Conservation (phyloP, 1,139 yeast species). For the Pichia sp. region DNA sequence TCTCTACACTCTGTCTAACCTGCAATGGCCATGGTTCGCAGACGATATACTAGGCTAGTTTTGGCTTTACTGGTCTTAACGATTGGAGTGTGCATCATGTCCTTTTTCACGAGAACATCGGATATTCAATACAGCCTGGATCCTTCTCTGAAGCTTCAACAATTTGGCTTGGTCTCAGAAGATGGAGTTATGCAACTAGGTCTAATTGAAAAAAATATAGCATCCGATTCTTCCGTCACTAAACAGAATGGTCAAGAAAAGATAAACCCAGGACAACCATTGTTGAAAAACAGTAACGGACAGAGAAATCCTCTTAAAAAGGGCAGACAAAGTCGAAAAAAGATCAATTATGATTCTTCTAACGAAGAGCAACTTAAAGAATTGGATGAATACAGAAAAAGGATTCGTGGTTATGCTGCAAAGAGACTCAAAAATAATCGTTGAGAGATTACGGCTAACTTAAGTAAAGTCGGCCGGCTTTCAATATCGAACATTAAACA, state of each 20-base stretch:
- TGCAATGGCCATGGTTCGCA: neutral
- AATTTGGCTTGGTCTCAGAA: conserved; percentile 10
- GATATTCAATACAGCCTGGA: neutral
- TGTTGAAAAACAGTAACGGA: neutral
- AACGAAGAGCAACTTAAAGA: neutral
- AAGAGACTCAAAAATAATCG: neutral
- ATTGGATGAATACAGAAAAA: neutral
- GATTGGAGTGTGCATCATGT: neutral
- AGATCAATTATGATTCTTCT: neutral
- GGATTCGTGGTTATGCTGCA: neutral
- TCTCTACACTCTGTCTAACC: neutral
- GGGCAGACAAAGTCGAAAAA: neutral
- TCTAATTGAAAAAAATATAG: neutral
- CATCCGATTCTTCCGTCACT: neutral
- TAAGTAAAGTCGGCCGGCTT: too few species aligned
- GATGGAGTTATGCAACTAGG: conserved; percentile 9
- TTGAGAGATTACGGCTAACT: neutral
- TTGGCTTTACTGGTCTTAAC: neutral
- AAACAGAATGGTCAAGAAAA: neutral
- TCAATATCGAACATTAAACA: too few species aligned
- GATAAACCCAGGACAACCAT: neutral
- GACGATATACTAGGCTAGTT: neutral
- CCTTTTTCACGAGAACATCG: too few species aligned
- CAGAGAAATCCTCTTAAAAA: neutral
- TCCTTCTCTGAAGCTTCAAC: conserved; percentile 3